Evolutionary conservation across 768 basidiomycete species (phyloP).

Genomic region (Collybia sordida): DNA sequence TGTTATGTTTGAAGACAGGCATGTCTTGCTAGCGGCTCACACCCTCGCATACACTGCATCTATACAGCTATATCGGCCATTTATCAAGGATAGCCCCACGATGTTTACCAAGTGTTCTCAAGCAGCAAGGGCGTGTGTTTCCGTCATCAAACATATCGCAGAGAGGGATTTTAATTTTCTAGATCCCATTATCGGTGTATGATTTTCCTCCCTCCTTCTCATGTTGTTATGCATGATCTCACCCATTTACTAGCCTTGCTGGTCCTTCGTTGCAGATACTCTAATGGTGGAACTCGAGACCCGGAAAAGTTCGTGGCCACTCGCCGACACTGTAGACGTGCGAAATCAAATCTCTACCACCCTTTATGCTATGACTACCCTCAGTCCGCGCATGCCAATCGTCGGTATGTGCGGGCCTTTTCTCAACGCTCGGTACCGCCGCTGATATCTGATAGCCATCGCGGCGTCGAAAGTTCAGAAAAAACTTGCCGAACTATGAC

Average conservation of each 20-base stretch:
- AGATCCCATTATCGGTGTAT: constrained; percentile 77
- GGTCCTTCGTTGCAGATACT: constrained; percentile 68
- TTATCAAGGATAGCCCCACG: constrained; percentile 56
- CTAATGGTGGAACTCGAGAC: constrained; percentile 65
- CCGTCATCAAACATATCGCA: constrained; percentile 59
- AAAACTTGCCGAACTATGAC: constrained; percentile 31
- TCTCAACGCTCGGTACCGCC: background rate
- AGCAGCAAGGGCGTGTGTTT: constrained; percentile 59
- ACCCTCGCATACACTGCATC: constrained; percentile 66
- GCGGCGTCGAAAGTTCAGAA: constrained; percentile 42
- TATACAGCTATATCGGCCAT: constrained; percentile 63
- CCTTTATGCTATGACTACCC: constrained; percentile 62
- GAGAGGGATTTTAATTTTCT: constrained; percentile 69
- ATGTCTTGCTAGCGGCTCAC: constrained; percentile 57
- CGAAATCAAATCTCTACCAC: constrained; percentile 61
- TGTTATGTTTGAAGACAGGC: constrained; percentile 55
- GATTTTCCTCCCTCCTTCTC: constrained; percentile 22
- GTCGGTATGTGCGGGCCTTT: constrained; percentile 32
- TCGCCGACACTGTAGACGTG: constrained; percentile 51
- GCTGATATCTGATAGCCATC: constrained; percentile 24
- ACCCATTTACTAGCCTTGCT: constrained; percentile 52
- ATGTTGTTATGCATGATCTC: constrained; percentile 6
- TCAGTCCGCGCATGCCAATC: constrained; percentile 61
- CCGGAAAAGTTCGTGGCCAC: constrained; percentile 64
- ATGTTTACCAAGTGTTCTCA: constrained; percentile 67